Base-by-base conservation (phyloP, 108 stramenopile species). In the Fistulifera solaris region DNA sequence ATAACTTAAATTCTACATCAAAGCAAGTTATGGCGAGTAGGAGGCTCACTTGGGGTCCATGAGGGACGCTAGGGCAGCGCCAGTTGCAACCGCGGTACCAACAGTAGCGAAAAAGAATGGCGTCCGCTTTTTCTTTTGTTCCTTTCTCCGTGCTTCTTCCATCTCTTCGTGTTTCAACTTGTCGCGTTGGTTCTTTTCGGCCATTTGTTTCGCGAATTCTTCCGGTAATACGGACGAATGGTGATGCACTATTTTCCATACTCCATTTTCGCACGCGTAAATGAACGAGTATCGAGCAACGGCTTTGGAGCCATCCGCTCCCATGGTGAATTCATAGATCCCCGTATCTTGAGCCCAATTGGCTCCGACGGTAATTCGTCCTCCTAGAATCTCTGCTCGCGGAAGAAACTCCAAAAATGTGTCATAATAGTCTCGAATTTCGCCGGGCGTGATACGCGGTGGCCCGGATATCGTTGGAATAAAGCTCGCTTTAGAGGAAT, bases 241-340 rank as follows among this genome's bases (percentile, higher is more conserved):
- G 53, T 81, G 80, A 60, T 81, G 80, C 48, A 52, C 52, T 53
- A 81, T 81, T 62, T 77, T 77, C 68, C 68, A 69, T 31, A 58
- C 55, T 1, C 62, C 62, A 17, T 59, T 48, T 48, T 70, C 68
- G 14, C 25, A 26, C 0, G 38, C 52, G 47, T 70, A 70, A 0
- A 62, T 40, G 48, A 71, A 59, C 44, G 71, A 63, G 56, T 80
- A 80, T 0, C 78, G 73, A 43, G 64, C 70, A 54, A 64, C 63
- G 23, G 70, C 65, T 26, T 52, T 65, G 48, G 56, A 46, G 17
- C 72, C 66, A 49, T 42, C 52, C 0, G 65, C n/a, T n/a, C n/a
- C 68, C 71, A 80, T 65, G 28, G 78, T 80, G 58, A 80, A 76
- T 56, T 80, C 69, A 45, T 72, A 68, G 55, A 70, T 57, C 18